Conservation (phyloP, 164 flowering plant species). For the Amborella trichopoda region DNA sequence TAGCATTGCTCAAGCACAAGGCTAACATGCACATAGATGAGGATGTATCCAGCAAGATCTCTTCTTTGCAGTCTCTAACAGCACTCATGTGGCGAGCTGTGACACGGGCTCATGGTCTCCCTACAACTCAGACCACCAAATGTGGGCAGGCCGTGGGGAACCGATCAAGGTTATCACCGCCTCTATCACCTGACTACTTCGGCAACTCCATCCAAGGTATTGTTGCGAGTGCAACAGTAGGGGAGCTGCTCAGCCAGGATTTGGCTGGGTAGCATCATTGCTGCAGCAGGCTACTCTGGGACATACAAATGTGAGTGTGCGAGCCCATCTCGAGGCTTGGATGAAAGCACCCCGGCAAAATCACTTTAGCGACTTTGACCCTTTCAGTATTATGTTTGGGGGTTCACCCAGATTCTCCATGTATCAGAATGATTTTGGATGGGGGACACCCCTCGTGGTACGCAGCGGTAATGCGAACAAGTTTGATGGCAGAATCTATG, state of each 20-base stretch:
- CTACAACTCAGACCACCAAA: slow-evolving; percentile 15
- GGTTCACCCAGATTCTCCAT: slow-evolving; percentile 3
- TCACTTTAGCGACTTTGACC: neutral
- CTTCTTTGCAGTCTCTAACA: slow-evolving; percentile 8
- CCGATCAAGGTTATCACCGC: slow-evolving; percentile 29
- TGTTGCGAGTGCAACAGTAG: neutral
- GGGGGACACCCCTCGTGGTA: slow-evolving; percentile 1
- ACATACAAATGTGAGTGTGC: neutral
- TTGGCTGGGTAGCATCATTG: slow-evolving; percentile 6
- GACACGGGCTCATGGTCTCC: slow-evolving; percentile 3
- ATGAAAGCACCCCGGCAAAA: neutral
- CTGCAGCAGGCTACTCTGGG: neutral
- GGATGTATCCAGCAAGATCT: slow-evolving; percentile 1
- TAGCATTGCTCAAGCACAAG: slow-evolving; percentile 1
- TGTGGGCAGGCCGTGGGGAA: slow-evolving; percentile 24
- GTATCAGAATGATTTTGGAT: slow-evolving; percentile 5
- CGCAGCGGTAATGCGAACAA: neutral
- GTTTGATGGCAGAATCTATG: slow-evolving; percentile 1
- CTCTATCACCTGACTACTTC: slow-evolving; percentile 24
- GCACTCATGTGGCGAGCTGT: slow-evolving; percentile 9
- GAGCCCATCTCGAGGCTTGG: neutral
- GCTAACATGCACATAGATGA: slow-evolving; percentile 5
- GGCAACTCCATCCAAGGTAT: slow-evolving; percentile 24
- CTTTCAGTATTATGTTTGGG: neutral
- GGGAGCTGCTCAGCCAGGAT: neutral